phyloP scores from a whole-genome alignment of 2,329 filamentous ascomycete genomes.

The Calonectria fujianensis region DNA sequence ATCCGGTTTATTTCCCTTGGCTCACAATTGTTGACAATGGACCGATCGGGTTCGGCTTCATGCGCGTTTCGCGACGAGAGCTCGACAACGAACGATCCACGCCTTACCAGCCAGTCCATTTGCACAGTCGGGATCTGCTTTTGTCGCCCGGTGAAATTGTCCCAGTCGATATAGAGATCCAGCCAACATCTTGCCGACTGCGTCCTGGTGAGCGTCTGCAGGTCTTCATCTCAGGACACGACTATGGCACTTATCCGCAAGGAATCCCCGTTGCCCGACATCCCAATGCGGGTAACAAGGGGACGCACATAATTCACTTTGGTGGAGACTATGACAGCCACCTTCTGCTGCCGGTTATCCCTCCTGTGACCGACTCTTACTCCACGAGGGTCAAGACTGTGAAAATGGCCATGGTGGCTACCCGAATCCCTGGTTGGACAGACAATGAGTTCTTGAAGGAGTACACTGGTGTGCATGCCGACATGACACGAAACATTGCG shows the following conservation, averaged over 20 bases:
- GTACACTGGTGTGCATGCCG: not conserved
- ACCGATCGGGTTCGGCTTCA: not conserved
- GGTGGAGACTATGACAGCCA: constrained; percentile 1
- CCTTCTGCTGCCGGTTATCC: not conserved
- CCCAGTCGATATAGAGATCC: not conserved
- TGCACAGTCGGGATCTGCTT: not conserved
- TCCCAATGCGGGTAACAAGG: not conserved
- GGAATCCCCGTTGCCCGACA: constrained; percentile 1
- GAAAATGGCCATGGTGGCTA: not conserved
- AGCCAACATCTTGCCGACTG: constrained; percentile 8
- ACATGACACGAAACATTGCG: not conserved
- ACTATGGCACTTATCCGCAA: not conserved
- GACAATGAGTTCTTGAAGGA: not conserved
- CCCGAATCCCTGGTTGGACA: not conserved
- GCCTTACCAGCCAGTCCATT: not conserved
- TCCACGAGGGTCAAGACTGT: not conserved
- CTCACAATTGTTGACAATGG: not conserved
- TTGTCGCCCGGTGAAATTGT: not conserved
- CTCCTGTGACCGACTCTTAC: not conserved
- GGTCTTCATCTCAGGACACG: not conserved
- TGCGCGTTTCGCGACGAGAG: constrained; percentile 5
- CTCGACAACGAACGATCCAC: not conserved
- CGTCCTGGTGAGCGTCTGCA: constrained; percentile 1
- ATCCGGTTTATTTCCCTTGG: constrained; percentile 5
- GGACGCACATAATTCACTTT: not conserved